These are phyloP conservation scores for Trichophyton rubrum DNA, from an alignment of 2,329 filamentous ascomycete species.

Conservation along the genomic window DNA sequence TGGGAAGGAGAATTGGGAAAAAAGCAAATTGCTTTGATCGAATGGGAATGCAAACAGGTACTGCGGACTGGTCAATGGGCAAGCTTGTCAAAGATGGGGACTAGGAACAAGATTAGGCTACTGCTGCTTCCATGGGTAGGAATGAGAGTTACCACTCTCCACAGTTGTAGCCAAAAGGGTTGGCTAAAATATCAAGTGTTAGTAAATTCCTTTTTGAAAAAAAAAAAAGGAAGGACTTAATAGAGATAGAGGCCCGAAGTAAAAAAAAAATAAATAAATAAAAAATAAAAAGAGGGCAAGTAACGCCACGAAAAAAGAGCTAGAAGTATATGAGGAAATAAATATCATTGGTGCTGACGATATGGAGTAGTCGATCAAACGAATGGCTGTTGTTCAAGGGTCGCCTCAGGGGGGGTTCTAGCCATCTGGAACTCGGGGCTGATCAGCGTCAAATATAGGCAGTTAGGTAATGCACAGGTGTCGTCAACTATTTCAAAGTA, in stretches of 20 bases:
- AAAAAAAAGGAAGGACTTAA: constrained; percentile 1
- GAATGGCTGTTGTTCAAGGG: not conserved
- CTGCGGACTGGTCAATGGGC: constrained; percentile 1
- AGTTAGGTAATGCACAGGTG: not conserved
- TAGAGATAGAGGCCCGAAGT: not conserved
- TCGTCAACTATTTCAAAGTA: not conserved
- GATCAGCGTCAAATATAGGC: constrained; percentile 2
- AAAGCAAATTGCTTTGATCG: constrained; percentile 4
- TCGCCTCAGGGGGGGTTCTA: constrained; percentile 7
- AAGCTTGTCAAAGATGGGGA: not conserved
- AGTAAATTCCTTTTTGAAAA: constrained; percentile 3
- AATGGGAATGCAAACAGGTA: not conserved
- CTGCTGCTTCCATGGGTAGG: not conserved
- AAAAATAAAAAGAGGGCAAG: not conserved
- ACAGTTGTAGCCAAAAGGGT: not conserved
- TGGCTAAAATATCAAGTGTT: not conserved
- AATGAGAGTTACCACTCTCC: constrained; percentile 1
- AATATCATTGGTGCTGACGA: constrained; percentile 1
- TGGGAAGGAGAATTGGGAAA: constrained; percentile 1
- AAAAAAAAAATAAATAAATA: too few relatives aligned
- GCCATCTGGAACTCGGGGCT: constrained; percentile 5
- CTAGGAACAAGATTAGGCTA: constrained; percentile 5
- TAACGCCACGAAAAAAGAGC: constrained; percentile 1
- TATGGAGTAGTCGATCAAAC: constrained; percentile 7
- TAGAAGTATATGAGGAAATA: not conserved